Percentiles rank a stretch among this genome's conserved stretches.
phyloP scores from a whole-genome alignment of 305 asterid species.

The Fraxinus albicans region DNA sequence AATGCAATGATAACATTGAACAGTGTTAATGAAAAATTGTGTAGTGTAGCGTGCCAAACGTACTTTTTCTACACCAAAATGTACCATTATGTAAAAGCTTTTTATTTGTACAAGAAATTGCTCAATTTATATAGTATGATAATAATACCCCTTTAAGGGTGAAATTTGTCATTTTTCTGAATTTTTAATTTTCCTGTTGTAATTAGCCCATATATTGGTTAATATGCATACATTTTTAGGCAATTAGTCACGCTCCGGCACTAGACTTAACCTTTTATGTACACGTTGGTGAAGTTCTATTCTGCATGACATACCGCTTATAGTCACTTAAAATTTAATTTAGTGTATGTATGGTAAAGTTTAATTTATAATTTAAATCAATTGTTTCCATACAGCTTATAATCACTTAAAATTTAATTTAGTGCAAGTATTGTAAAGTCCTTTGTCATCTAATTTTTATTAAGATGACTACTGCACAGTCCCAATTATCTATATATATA shows the following conservation, averaged over 20 bases:
- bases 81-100: neutral
- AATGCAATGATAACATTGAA: neutral
- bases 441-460: too few species aligned
- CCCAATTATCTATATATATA: too few species aligned
- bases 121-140: neutral
- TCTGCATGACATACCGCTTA: neutral
- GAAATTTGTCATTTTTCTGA: neutral
- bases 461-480: too few species aligned
- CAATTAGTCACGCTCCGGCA: neutral
- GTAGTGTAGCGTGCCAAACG: neutral
- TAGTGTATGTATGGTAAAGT: too few species aligned
- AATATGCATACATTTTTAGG: neutral
- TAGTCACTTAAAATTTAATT: neutral
- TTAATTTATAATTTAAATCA: too few species aligned
- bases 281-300: neutral
- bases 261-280: neutral
- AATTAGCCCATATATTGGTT: neutral
- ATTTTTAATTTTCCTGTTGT: too few species aligned
- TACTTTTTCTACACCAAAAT: neutral
- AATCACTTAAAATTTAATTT: too few species aligned
- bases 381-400: too few species aligned
- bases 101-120: neutral
- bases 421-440: too few species aligned
- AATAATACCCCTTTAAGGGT: neutral
- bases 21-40: neutral